Evolutionary conservation across 2,329 filamentous ascomycete genomes (phyloP), one percentile per base, ranked within the genome.

Genomic region (Amauroascus niger): DNA sequence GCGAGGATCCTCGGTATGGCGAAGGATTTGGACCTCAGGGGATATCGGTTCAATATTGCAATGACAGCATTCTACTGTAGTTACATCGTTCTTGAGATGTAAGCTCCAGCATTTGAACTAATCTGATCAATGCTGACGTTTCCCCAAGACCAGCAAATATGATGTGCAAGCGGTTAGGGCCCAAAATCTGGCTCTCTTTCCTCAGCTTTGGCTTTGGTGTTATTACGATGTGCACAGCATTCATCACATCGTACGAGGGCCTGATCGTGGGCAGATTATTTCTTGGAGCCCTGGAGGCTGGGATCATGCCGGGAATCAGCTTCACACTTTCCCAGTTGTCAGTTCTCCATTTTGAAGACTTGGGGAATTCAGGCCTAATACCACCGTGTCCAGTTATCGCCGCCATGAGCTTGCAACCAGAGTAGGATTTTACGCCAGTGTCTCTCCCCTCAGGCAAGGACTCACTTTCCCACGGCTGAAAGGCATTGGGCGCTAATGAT

Each of bases 101-200:
- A 37, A 52, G 49, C 6, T n/a, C n/a, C 18, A 32, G 18, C 3
- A 20, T 11, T 22, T 14, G 16, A 43, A 32, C n/a, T 3, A 9
- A n/a, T 7, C 14, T 6, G 24, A 30, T 22, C 9, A 5, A 14
- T 43, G 24, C 48, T 50, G 37, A 50, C 14, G 37, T 1, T 2
- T 14, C 8, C 1, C 8, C 18, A 37, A 51, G 49, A 24, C 49
- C 49, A 6, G 49, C 49, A 16, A 52, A 52, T 24, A 52, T 52
- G 41, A 52, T 52, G 49, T 52, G 49, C 41, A 52, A 52, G 33
- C 28, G 49, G 30, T n/a, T 52, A 3, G 49, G 49, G 1, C 49
- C 49, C n/a, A 52, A 52, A 13, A 52, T 52, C 6, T 52, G 49
- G 49, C 39, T 52, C n/a, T 52, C 49, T 16, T 52, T 52, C 11